A percentile compares a stretch with the other conserved stretches of the same genome.
These are phyloP conservation scores for Neoboletus magnificus DNA, from an alignment of 768 basidiomycete genomes.

Conservation along the genomic window DNA sequence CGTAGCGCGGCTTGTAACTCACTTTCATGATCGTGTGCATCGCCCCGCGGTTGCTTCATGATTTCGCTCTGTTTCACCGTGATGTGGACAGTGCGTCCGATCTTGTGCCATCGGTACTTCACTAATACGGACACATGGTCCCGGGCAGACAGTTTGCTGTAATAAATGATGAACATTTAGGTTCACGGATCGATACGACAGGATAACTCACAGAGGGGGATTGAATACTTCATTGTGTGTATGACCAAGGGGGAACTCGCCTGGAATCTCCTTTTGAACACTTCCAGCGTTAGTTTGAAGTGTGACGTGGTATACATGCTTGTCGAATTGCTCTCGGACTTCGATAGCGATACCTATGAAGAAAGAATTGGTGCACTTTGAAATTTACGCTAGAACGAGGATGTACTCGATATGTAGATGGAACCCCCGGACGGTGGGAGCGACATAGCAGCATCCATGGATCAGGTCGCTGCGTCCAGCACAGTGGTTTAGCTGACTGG, in stretches of 20 bases:
- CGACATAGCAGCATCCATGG: too few relatives aligned
- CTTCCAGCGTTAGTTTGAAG: not conserved
- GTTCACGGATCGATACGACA: too few relatives aligned
- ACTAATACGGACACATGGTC: too few relatives aligned
- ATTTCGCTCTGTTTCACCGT: too few relatives aligned
- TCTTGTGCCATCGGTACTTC: too few relatives aligned
- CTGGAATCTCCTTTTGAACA: not conserved
- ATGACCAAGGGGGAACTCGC: not conserved
- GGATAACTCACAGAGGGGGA: not conserved
- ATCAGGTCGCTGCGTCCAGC: too few relatives aligned
- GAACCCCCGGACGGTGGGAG: too few relatives aligned
- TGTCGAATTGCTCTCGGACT: not conserved
- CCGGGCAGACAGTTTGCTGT: too few relatives aligned
- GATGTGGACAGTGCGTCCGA: too few relatives aligned
- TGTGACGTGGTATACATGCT: not conserved
- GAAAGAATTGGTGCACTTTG: not conserved
- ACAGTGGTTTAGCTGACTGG: too few relatives aligned
- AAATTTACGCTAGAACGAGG: not conserved
- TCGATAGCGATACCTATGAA: not conserved
- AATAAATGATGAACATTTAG: too few relatives aligned
- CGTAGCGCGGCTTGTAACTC: not conserved
- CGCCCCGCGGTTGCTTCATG: too few relatives aligned
- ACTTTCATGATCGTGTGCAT: not conserved
- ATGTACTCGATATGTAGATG: not conserved
- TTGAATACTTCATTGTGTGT: not conserved